A percentile compares a stretch with the other conserved stretches of the same genome.
Conservation (phyloP, 495 filamentous ascomycete species). For the Aspergillus kassunensis region DNA sequence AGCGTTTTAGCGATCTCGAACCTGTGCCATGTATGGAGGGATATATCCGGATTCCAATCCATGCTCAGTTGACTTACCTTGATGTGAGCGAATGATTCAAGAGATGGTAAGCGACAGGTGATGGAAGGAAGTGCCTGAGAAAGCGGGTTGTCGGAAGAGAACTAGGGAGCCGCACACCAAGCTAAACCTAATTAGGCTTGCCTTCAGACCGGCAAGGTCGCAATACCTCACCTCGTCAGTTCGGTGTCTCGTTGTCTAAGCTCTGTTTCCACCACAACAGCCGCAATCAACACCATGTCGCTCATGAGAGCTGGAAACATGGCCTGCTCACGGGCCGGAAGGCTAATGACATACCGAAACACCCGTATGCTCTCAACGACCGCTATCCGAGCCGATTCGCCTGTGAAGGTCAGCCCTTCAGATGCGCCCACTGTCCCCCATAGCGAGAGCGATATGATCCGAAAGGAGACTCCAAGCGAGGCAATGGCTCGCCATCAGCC, state of each 20-base stretch:
- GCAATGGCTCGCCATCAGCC: slow-evolving; percentile 63
- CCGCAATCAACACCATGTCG: slow-evolving; percentile 35
- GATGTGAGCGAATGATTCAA: slow-evolving; percentile 34
- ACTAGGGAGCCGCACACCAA: slow-evolving; percentile 27
- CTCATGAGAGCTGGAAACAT: slow-evolving; percentile 41
- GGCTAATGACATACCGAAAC: slow-evolving; percentile 32
- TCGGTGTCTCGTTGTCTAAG: slow-evolving; percentile 15
- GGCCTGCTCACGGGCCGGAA: slow-evolving; percentile 33
- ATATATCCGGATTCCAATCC: background rate
- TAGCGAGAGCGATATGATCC: slow-evolving; percentile 46
- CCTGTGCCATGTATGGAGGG: background rate
- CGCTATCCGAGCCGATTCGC: slow-evolving; percentile 18
- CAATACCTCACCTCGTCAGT: slow-evolving; percentile 32
- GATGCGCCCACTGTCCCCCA: slow-evolving; percentile 36
- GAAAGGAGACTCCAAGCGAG: slow-evolving; percentile 47
- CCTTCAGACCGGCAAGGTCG: slow-evolving; percentile 33
- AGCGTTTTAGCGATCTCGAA: slow-evolving; percentile 24
- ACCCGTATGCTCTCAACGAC: slow-evolving; percentile 34
- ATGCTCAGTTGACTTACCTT: slow-evolving; percentile 25
- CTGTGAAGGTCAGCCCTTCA: slow-evolving; percentile 39
- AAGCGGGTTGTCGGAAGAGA: slow-evolving; percentile 45
- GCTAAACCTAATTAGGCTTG: slow-evolving; percentile 42
- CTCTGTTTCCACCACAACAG: slow-evolving; percentile 21
- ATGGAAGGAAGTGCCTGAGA: slow-evolving; percentile 32
- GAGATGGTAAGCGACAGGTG: slow-evolving; percentile 32